Evolutionary conservation across 192 early-diverging fungal species (phyloP), one percentile per base, ranked within the genome.

Genomic region (Umbelopsis isabellina): DNA sequence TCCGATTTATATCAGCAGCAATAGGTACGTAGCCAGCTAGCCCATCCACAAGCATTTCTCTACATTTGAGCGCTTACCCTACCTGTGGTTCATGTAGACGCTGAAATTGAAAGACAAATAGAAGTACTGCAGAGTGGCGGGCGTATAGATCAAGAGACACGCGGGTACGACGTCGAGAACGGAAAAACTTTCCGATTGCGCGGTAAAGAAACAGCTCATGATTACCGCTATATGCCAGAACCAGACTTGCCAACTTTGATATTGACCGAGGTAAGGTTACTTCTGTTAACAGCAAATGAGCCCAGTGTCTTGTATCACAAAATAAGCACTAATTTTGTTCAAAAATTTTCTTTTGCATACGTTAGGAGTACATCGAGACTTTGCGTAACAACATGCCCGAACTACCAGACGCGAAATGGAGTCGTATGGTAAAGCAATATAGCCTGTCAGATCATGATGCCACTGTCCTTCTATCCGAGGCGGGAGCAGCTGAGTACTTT

Each of bases 191-290:
- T 86, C 66, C 80, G 81, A 50, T 75, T 92, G 7, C 77, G 96
- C 44, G 83, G 84, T 49, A 98, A 98, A 73, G 96, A 98, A 67
- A 82, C 87, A n/a, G 88, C 90, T 4, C 86, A 84, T 1, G 96
- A 98, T 77, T 98, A 98, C 77, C 75, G 92, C 30, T 97, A 92
- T 71, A 94, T 96, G 89, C 91, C 94, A 21, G 95, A 97, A 70
- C 83, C 91, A 1, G 91, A 93, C 72, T 55, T 91, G 50, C 91
- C 91, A 10, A 64, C 82, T 23, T 65, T 93, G 0, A 70, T 81
- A 15, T 64, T 89, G 11, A 67, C 78, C 41, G 46, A 77, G 30
- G 82, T 84, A 52, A 53, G n/a, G 10, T 50, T 41, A 61, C 51
- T 18, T 8, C 35, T 37, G 13, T 2, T 13, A 41, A 1, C 1